phyloP scores from a whole-genome alignment of 75 land plant genomes.

The Pseudotsuga menziesii region DNA sequence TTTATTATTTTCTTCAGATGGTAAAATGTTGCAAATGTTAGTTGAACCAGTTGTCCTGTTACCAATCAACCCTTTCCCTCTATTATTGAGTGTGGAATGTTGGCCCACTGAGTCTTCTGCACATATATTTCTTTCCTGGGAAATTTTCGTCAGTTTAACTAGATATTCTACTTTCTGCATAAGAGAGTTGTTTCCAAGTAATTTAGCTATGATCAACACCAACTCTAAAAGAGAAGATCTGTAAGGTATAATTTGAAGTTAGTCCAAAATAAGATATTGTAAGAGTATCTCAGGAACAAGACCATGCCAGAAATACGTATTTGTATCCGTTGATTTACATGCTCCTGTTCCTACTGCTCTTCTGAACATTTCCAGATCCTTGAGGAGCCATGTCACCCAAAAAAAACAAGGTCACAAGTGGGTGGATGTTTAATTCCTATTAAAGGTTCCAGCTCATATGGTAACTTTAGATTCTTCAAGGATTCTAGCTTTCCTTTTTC shows the following conservation, averaged over 20 bases:
- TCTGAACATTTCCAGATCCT: not conserved
- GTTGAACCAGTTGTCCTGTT: not conserved
- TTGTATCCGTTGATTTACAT: not conserved
- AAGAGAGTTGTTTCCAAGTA: constrained; percentile 24
- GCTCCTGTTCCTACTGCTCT: not conserved
- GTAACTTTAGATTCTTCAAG: not conserved
- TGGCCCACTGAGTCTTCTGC: not conserved
- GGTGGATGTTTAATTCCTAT: not conserved
- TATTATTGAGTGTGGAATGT: not conserved
- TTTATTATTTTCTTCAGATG: not conserved
- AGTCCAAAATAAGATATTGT: constrained; percentile 35
- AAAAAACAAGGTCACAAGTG: not conserved
- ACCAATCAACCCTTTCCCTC: not conserved
- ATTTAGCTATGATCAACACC: constrained; percentile 27
- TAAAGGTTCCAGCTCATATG: not conserved
- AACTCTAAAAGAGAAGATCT: constrained; percentile 29
- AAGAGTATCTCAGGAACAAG: constrained; percentile 17
- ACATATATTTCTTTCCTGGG: not conserved
- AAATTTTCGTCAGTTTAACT: not conserved
- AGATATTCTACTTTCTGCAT: constrained; percentile 17
- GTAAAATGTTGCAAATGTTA: not conserved
- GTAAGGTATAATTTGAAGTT: constrained; percentile 23
- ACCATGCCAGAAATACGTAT: not conserved
- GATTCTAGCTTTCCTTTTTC: constrained; percentile 4
- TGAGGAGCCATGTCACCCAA: constrained; percentile 7